Conservation (phyloP, 306 rosid species). For the Citrullus amarus region DNA sequence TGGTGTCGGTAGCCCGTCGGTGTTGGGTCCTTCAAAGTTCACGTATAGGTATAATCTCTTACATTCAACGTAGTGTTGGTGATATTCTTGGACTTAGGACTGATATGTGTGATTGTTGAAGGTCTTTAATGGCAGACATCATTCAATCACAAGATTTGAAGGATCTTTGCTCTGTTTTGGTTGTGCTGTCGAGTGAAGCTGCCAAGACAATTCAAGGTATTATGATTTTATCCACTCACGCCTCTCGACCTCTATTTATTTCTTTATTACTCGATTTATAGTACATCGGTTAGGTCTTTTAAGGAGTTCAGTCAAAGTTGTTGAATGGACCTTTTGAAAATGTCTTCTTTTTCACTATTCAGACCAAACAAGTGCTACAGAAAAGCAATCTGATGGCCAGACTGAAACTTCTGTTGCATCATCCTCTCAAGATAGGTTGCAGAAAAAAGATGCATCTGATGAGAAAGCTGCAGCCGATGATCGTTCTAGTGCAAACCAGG, state of each 20-base stretch:
- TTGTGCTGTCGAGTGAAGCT: conserved; percentile 72
- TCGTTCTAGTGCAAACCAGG: conserved; percentile 67
- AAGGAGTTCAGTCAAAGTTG: not conserved
- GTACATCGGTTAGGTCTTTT: not conserved
- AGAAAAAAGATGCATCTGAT: conserved; percentile 38
- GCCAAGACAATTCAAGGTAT: conserved; percentile 75
- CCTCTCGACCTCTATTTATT: not conserved
- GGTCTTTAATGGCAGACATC: conserved; percentile 95
- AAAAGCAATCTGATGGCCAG: conserved; percentile 48
- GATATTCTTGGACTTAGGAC: not conserved
- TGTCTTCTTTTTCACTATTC: conserved; percentile 11
- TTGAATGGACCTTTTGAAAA: not conserved
- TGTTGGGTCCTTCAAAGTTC: conserved; percentile 73
- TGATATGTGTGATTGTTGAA: conserved; percentile 25
- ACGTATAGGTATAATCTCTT: conserved; percentile 58
- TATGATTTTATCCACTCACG: not conserved
- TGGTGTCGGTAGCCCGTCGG: conserved; percentile 37
- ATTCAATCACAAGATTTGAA: conserved; percentile 88
- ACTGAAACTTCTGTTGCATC: conserved; percentile 59
- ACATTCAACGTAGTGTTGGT: conserved; percentile 6
- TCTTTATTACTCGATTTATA: not conserved
- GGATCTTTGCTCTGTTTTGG: conserved; percentile 93
- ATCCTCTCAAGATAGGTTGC: conserved; percentile 55
- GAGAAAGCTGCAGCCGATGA: conserved; percentile 57
- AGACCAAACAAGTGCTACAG: conserved; percentile 51